These are phyloP conservation scores for Verbena officinalis DNA, from an alignment of 257 asterid species.

Conservation along the genomic window DNA sequence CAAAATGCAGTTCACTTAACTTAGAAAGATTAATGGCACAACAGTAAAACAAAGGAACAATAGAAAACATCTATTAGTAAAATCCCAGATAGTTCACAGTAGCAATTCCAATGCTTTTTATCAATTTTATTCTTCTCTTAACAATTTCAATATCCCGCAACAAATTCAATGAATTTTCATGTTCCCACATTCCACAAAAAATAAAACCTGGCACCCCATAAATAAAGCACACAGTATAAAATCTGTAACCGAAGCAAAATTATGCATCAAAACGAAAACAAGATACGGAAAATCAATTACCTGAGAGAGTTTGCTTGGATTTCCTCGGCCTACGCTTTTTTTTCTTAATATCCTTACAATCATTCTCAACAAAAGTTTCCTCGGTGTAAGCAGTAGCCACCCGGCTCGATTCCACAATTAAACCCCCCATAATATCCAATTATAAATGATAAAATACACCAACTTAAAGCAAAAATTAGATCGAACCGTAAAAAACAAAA, in stretches of 20 bases:
- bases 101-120: neutral
- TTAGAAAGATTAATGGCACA: neutral
- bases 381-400: slow-evolving; percentile 29
- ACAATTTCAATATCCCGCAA: neutral
- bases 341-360: slow-evolving; percentile 36
- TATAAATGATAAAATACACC: neutral
- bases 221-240: neutral
- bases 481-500: slow-evolving; percentile 8
- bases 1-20: slow-evolving; percentile 5
- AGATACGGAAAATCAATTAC: slow-evolving; percentile 12
- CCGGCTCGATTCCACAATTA: slow-evolving; percentile 34
- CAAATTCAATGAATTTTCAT: slow-evolving; percentile 5
- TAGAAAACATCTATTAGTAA: neutral
- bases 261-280: neutral
- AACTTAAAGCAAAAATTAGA: slow-evolving; percentile 1
- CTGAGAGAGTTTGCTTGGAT: slow-evolving; percentile 39
- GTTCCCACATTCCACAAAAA: slow-evolving; percentile 1
- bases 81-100: neutral
- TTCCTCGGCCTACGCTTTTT: slow-evolving; percentile 45
- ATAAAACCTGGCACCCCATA: neutral
- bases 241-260: neutral
- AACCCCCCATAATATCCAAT: slow-evolving; percentile 39
- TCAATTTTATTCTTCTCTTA: too few relatives aligned
- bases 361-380: slow-evolving; percentile 32
- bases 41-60: neutral